phyloP scores from a whole-genome alignment of 768 basidiomycete species.

The Macrolepiota fuliginosa region DNA sequence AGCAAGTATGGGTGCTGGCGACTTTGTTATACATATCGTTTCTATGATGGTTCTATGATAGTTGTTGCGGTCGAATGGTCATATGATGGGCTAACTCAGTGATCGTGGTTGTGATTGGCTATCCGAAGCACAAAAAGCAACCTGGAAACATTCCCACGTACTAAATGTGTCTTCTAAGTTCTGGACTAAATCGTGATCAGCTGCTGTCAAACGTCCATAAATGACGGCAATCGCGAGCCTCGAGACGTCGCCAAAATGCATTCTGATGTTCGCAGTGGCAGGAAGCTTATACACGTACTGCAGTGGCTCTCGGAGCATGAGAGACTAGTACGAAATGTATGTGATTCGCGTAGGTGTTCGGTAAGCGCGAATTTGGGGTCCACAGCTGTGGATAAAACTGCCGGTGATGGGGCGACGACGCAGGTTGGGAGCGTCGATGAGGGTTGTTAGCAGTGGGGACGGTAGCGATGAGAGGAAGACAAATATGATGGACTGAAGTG shows the following conservation, averaged over 20 bases:
- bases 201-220: neutral
- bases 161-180: neutral
- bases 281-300: neutral
- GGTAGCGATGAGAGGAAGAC: neutral
- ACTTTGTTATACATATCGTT: no score
- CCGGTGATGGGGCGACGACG: no score
- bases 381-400: neutral
- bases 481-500: neutral
- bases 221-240: conserved; percentile 5
- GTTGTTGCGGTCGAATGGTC: no score
- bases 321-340: neutral
- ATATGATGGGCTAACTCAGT: neutral
- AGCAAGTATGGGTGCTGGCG: no score
- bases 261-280: neutral
- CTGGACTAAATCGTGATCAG: neutral
- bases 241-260: neutral
- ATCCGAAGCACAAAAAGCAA: neutral
- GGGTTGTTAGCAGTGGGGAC: neutral
- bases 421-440: no score
- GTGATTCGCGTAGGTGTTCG: neutral
- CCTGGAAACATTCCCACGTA: neutral
- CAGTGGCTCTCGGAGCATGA: neutral
- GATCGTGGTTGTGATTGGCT: neutral
- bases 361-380: neutral
- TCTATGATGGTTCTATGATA: no score